Base-by-base conservation (phyloP, 2,329 filamentous ascomycete genomes). In the Pestalotiopsis fici region DNA sequence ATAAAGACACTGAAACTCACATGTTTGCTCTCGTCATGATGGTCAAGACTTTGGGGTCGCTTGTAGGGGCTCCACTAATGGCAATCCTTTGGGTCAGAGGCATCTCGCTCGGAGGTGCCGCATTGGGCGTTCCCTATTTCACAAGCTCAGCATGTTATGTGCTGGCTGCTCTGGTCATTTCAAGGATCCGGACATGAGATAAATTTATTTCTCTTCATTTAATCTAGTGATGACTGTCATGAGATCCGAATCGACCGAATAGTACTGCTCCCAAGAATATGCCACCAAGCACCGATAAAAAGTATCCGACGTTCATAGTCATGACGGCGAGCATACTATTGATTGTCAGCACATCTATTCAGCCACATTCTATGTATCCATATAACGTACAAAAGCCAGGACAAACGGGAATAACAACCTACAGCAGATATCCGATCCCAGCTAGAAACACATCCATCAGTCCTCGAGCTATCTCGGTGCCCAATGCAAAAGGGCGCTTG, bases 251-350 rank as follows among this genome's bases (percentile, higher is more conserved):
- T 23, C 59, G n/a, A 23, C 59, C 59, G 15, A 31, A 2, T 3
- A 61, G 28, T 31, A 66, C 64, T 12, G 59, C 56, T 15, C 66
- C 66, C 1, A 68, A 56, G 71, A 91, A 91, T 2, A 86, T 80
- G 11, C 90, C 90, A 1, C 82, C 86, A 9, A 92, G 81, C 9
- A 91, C 83, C 0, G 88, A 90, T 59, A 90, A 78, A 74, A 91
- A 91, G 74, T 91, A 91, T 3, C 90, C 90, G 28, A 91, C 84
- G 69, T 92, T 91, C 76, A 89, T 84, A 1, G 89, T 91, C 90
- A 92, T 92, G 67, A 91, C 88, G 23, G 88, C 89, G 77, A 92
- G 79, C 90, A 92, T 92, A 61, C 90, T 92, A 71, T n/a, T 18
- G 9, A 21, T n/a, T n/a, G 55, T 31, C 1, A 27, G 55, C 39